A percentile compares a stretch with the other conserved stretches of the same genome.
Conservation (phyloP, 306 rosid genomes). For the Spatholobus suberectus region DNA sequence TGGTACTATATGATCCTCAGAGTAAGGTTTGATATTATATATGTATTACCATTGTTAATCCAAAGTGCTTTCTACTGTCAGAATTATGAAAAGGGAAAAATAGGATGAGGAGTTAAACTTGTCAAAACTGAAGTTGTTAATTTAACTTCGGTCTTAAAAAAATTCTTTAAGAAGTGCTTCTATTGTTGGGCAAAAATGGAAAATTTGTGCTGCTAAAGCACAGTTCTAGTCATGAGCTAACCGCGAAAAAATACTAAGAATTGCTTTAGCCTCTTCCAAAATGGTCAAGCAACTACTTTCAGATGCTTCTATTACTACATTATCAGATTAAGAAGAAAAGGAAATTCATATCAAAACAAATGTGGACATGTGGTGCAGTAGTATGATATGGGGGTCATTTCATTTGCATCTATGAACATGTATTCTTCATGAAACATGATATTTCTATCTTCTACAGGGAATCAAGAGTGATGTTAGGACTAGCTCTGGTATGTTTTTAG, state of each 20-base stretch:
- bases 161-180: background rate
- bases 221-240: background rate
- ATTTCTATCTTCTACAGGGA: constrained; percentile 64
- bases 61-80: background rate
- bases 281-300: constrained; percentile 2
- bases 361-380: background rate
- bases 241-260: background rate
- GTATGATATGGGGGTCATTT: constrained; percentile 28
- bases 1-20: background rate
- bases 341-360: constrained; percentile 11
- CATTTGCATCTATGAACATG: constrained; percentile 20
- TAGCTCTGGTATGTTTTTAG: constrained; percentile 96
- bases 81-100: background rate
- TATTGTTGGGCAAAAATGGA: background rate
- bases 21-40: background rate
- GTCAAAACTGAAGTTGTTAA: background rate
- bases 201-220: background rate
- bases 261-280: background rate
- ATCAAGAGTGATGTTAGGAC: constrained; percentile 88
- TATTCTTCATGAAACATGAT: constrained; percentile 35
- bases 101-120: background rate
- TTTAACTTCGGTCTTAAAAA: background rate
- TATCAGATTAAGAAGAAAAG: background rate
- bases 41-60: background rate
- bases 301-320: constrained; percentile 6